A percentile compares a stretch with the other conserved stretches of the same genome.
Conservation (phyloP, 2,329 filamentous ascomycete species). For the Lecanicillium sp. region DNA sequence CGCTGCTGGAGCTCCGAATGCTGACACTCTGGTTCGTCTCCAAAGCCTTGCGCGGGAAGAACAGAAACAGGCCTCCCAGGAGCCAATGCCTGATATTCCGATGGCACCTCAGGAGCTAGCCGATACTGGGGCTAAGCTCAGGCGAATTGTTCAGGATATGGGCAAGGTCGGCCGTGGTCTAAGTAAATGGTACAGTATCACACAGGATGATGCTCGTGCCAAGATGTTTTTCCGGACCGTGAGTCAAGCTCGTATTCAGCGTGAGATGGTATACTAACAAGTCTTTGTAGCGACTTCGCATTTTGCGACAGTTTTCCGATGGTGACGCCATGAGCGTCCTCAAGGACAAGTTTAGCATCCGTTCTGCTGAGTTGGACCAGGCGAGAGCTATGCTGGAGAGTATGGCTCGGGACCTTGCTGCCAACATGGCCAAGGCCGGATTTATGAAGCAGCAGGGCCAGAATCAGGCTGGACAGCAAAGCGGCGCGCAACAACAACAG, state of each 20-base stretch:
- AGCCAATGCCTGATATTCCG: conserved; percentile 34
- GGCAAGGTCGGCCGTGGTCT: conserved; percentile 35
- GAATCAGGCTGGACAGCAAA: conserved; percentile 16
- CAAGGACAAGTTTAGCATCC: conserved; percentile 43
- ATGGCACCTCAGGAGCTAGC: conserved; percentile 36
- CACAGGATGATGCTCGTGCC: conserved; percentile 40
- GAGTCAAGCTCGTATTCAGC: no score
- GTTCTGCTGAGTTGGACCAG: conserved; percentile 40
- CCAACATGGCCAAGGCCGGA: conserved; percentile 17
- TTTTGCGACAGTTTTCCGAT: conserved; percentile 45
- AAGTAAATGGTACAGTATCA: conserved; percentile 38
- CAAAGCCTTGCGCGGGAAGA: conserved; percentile 31
- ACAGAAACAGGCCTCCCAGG: conserved; percentile 26
- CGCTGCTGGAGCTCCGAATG: conserved; percentile 6
- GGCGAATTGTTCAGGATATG: conserved; percentile 32
- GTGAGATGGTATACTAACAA: no score
- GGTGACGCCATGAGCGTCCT: conserved; percentile 35
- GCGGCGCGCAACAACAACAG: conserved; percentile 21
- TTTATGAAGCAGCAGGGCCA: conserved; percentile 20
- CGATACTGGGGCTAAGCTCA: conserved; percentile 36
- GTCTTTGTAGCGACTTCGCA: conserved; percentile 44
- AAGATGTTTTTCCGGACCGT: conserved; percentile 44
- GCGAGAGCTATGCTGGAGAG: conserved; percentile 38
- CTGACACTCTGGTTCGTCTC: conserved; percentile 22
- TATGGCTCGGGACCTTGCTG: conserved; percentile 40